These are phyloP conservation scores for Trametes polyzona DNA, from an alignment of 1,284 basidiomycete species.

Conservation along the genomic window DNA sequence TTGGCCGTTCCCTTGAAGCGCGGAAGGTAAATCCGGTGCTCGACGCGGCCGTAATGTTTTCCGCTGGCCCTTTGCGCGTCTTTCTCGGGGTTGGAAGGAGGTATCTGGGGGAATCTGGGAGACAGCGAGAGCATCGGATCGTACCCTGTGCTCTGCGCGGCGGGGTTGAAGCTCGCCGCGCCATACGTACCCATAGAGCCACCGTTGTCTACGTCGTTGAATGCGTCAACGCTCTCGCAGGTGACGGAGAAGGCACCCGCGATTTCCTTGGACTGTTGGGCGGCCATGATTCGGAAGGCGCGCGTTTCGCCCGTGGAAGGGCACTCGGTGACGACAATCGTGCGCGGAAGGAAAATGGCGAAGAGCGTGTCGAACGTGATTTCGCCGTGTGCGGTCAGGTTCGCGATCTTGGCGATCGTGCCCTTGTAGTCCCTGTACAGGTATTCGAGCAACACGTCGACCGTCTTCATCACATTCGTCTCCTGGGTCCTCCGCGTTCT, in stretches of 20 bases:
- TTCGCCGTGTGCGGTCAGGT: slow-evolving; percentile 52
- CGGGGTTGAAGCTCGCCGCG: slow-evolving; percentile 21
- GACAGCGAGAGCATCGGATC: too few relatives aligned
- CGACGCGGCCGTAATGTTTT: slow-evolving; percentile 41
- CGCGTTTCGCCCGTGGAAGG: slow-evolving; percentile 43
- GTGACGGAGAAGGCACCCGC: slow-evolving; percentile 24
- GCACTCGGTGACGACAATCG: slow-evolving; percentile 15
- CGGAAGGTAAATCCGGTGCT: slow-evolving; percentile 42
- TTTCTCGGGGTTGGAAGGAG: background rate
- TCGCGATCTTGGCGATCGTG: slow-evolving; percentile 48
- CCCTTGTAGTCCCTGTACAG: slow-evolving; percentile 52
- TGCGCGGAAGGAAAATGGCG: slow-evolving; percentile 20
- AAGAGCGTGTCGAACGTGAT: slow-evolving; percentile 59
- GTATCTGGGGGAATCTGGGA: too few relatives aligned
- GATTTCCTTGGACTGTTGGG: slow-evolving; percentile 33
- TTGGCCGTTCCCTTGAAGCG: slow-evolving; percentile 50
- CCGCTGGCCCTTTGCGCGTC: background rate
- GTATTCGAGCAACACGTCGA: slow-evolving; percentile 41
- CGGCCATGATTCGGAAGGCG: slow-evolving; percentile 47
- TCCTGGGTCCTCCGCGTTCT: slow-evolving; percentile 44
- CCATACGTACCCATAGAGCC: too few relatives aligned
- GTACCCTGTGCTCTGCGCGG: too few relatives aligned
- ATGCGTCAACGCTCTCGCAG: too few relatives aligned
- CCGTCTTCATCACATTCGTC: slow-evolving; percentile 42
- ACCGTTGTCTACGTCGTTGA: too few relatives aligned